These are phyloP conservation scores for Suillus subalutaceus DNA, from an alignment of 768 basidiomycete species.

Conservation along the genomic window DNA sequence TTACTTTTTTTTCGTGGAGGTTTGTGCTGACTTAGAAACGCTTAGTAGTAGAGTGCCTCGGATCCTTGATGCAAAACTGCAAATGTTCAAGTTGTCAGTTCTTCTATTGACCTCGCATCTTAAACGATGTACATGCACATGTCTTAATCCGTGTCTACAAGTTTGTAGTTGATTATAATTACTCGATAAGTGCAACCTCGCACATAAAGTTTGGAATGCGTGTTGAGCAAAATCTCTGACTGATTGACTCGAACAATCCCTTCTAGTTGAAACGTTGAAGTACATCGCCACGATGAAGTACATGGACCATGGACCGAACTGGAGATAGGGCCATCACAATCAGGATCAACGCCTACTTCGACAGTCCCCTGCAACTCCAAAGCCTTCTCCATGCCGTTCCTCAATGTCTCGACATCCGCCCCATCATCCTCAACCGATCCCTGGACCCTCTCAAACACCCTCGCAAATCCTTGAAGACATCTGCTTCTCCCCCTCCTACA, in stretches of 20 bases:
- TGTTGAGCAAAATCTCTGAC: neutral
- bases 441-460: conserved; percentile 43
- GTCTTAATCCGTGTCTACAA: neutral
- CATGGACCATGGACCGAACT: neutral
- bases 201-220: neutral
- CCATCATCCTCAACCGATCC: conserved; percentile 35
- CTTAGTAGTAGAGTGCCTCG: no score
- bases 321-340: neutral
- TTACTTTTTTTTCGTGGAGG: no score
- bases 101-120: neutral
- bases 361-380: conserved; percentile 26
- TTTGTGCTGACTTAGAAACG: no score
- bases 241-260: neutral
- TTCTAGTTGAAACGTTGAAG: neutral
- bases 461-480: conserved; percentile 47
- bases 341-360: conserved; percentile 8
- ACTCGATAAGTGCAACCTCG: no score
- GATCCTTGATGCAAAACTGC: no score
- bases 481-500: conserved; percentile 44
- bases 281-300: neutral
- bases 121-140: no score
- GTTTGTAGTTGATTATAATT: no score
- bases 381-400: conserved; percentile 44
- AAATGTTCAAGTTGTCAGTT: no score
- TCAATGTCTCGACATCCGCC: conserved; percentile 41